Evolutionary conservation across 305 asterid species (phyloP).

Genomic region (Fraxinus velutina): DNA sequence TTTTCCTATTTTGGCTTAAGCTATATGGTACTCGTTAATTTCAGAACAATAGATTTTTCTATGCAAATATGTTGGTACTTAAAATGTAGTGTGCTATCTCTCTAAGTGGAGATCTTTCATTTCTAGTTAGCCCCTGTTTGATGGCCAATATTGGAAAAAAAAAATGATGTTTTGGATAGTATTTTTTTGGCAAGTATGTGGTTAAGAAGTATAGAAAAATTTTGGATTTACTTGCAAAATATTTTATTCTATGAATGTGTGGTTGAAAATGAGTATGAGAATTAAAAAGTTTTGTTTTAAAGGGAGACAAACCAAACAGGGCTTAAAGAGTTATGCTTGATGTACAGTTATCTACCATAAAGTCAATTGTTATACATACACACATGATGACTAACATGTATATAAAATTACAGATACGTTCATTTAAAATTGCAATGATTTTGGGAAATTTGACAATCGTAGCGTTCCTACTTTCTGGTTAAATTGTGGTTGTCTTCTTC

Average conservation of each 20-base stretch:
- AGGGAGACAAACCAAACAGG: not conserved
- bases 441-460: not conserved
- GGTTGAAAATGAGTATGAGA: not conserved
- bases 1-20: not conserved
- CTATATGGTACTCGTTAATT: constrained; percentile 13
- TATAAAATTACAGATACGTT: not conserved
- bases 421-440: not conserved
- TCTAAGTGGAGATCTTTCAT: not conserved
- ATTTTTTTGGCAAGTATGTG: not conserved
- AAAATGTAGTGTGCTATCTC: not conserved
- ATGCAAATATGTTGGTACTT: not conserved
- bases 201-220: too few species aligned
- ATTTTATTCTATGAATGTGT: not conserved
- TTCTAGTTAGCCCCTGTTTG: not conserved
- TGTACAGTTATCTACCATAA: not conserved
- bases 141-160: not conserved
- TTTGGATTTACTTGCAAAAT: not conserved
- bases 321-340: not conserved
- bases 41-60: constrained; percentile 16
- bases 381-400: not conserved
- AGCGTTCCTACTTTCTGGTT: not conserved
- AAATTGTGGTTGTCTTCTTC: not conserved
- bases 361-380: not conserved
- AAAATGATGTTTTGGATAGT: not conserved
- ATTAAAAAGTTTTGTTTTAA: too few species aligned